Base-by-base conservation (phyloP, 805 yeast species). In the Yarrowia sp. region DNA sequence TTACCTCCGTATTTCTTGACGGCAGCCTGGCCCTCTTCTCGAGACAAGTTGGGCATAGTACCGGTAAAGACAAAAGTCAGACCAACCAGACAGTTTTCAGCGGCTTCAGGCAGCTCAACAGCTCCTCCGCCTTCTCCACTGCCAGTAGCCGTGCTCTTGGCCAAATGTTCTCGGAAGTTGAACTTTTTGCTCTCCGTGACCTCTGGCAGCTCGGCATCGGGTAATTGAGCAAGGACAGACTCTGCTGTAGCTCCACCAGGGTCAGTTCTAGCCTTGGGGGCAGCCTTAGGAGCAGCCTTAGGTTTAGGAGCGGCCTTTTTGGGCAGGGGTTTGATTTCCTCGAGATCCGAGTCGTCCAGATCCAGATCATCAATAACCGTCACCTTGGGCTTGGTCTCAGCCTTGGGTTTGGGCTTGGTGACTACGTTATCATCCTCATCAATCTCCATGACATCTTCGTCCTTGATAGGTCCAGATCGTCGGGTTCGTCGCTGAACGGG, bases 11-110 rank as follows among this genome's bases (percentile, higher is more conserved):
- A 92, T 71, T 85, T 83, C 73, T 91, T 88, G 5, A 97, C 97
- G 12, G 90, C 75, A 32, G 84, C 82, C 74, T 91, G 96, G 38
- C 93, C 88, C 22, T 86, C 87, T 0, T 85, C 89, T 71, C 99
- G 84, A 69, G 90, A 90, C 43, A 95, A 77, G 32, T 86, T 85
- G 0, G 97, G 97, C 68, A 95, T 78, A 5, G 87, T 86, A 48
- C 99, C 99, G 0, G 99, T 95, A 76, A 95, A 94, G 0, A 95
- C 98, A 71, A 95, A 89, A 0, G 97, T 91, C 35, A 95, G 79
- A 0, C 99, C 99, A 2, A 89, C 83, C 53, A 95, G 79, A 79
- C 99, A 95, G 76, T 93, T 88, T 3, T 92, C 91, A 11, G 87
- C 84, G 10, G 97, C 97, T 72, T 84, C 89, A 0, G 98, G 97